phyloP scores from a whole-genome alignment of 202 grass and related monocot species.

The Digitaria exilis region DNA sequence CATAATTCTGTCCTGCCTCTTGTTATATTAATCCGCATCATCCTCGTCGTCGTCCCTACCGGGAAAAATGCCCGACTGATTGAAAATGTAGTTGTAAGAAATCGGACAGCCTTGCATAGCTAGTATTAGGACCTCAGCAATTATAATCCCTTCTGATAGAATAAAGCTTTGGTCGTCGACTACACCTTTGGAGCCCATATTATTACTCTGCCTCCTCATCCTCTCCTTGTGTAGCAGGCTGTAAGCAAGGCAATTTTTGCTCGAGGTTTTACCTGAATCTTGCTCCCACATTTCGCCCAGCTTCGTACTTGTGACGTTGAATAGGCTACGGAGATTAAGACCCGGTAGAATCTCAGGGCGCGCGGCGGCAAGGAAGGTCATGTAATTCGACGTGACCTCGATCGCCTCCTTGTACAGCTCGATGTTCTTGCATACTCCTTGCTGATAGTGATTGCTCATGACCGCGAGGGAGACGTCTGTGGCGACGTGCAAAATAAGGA shows the following conservation, averaged over 20 bases:
- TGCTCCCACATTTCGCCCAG: not conserved
- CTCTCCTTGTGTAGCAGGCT: not conserved
- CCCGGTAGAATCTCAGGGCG: not conserved
- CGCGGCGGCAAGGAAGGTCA: not conserved
- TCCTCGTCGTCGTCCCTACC: too few species aligned
- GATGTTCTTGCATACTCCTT: too few species aligned
- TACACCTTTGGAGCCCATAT: too few species aligned
- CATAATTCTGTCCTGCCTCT: not conserved
- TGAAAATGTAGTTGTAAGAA: too few species aligned
- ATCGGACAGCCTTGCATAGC: too few species aligned
- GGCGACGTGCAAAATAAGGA: slow-evolving; percentile 50
- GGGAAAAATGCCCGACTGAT: too few species aligned
- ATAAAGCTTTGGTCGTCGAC: too few species aligned
- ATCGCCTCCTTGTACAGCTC: not conserved
- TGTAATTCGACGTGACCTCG: not conserved
- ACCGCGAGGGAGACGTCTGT: slow-evolving; percentile 42
- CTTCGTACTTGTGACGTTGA: not conserved
- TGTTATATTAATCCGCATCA: not conserved
- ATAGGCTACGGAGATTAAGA: not conserved
- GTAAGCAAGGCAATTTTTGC: not conserved
- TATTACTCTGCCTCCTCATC: not conserved
- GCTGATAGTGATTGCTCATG: too few species aligned
- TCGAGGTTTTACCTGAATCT: not conserved
- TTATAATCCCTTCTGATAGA: not conserved
- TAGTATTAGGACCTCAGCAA: not conserved